phyloP scores from a whole-genome alignment of 1,284 basidiomycete species.

The Cutaneotrichosporon cutaneum region DNA sequence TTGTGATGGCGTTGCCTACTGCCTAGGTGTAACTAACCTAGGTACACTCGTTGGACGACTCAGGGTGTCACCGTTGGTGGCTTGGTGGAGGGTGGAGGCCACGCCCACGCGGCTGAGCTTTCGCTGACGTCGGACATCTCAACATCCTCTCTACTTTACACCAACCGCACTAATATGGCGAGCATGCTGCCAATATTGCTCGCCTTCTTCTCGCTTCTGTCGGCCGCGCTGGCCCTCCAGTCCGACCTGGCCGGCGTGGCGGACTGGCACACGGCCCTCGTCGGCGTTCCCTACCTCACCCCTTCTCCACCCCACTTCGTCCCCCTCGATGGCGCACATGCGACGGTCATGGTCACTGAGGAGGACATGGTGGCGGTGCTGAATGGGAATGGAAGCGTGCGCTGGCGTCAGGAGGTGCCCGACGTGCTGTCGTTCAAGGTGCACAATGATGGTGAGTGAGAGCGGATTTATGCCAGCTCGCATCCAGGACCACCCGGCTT shows the following conservation, averaged over 20 bases:
- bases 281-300: conserved; percentile 64
- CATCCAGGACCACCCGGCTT: no score
- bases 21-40: no score
- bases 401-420: conserved; percentile 75
- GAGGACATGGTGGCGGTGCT: conserved; percentile 78
- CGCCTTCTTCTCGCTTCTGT: conserved; percentile 14
- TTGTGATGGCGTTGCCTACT: no score
- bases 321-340: conserved; percentile 22
- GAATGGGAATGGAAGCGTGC: conserved; percentile 69
- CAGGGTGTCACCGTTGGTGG: not conserved
- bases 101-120: not conserved
- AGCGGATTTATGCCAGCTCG: no score
- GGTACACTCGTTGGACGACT: not conserved
- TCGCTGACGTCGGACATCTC: conserved; percentile 1
- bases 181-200: conserved; percentile 8
- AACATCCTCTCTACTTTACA: not conserved
- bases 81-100: conserved; percentile 4
- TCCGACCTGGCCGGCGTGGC: conserved; percentile 65
- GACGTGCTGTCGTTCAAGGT: conserved; percentile 70
- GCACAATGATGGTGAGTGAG: conserved; percentile 61
- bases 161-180: conserved; percentile 2
- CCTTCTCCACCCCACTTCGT: conserved; percentile 49
- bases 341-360: conserved; percentile 63
- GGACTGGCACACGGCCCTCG: conserved; percentile 77
- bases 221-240: conserved; percentile 28